Base-by-base conservation (phyloP, 768 basidiomycete species). In the Lactarius evosmus region DNA sequence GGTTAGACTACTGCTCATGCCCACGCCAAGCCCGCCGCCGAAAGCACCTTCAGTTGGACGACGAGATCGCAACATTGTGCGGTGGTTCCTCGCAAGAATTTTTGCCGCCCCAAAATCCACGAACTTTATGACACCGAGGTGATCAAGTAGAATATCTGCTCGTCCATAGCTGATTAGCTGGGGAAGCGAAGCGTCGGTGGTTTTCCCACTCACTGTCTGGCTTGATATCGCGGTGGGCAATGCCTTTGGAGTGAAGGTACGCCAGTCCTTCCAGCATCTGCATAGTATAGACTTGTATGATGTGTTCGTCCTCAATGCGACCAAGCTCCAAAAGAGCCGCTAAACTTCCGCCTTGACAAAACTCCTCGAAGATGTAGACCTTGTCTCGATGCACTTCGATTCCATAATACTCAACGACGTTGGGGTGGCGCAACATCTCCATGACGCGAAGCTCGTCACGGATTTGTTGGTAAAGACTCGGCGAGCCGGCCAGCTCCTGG, bases 301-400 rank as follows among this genome's bases (percentile, higher is more conserved):
- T 91, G 63, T 91, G 87, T 75, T 99, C 97, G 72, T 98, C 95
- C 72, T 98, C 97, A 66, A 99, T 94, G 58, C 94, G 80, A 3
- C 97, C 97, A 72, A 93, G 91, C 72, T 96, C 95, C 63, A 98
- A 77, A 50, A 97, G 76, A 27, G 90, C 82, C 1, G 90, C 93
- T 64, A 99, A 75, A 74, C 94, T 96, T 8, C 97, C 97, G 41
- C 95, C 95, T 70, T 95, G 91, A 73, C 97, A 99, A 74, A 90
- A 99, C 75, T 98, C 96, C 75, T 98, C 95, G 74, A 98, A 98
- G 66, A 98, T 98, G 77, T 96, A 98, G 19, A 98, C 94, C 76
- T 95, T 95, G 78, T 98, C 96, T 16, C 96, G 89, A 74, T 98
- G 96, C 2, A 98, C 96, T 76, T 99, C 97, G 69, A 99, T 95